Conservation (phyloP, 352 stramenopile genomes). For the Globisporangium spiculum region DNA sequence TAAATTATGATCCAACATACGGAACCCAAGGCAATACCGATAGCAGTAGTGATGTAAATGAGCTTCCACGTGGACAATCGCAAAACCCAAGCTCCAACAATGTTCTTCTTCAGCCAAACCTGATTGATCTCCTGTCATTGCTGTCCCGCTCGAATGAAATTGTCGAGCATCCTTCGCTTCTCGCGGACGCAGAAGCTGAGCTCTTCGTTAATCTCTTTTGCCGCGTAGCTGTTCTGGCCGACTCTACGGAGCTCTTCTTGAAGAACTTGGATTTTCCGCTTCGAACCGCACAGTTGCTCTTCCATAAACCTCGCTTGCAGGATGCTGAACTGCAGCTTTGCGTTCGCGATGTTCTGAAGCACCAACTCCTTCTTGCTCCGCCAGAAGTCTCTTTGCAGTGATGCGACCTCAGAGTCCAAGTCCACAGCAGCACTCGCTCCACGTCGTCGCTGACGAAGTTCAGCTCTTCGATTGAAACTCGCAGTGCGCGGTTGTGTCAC, state of each 20-base stretch:
- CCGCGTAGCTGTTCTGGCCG: background rate
- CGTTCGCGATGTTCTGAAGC: conserved; percentile 19
- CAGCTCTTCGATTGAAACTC: background rate
- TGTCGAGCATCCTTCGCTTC: conserved; percentile 12
- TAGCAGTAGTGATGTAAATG: background rate
- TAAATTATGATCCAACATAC: background rate
- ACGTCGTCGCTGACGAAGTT: background rate
- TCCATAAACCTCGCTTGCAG: conserved; percentile 20
- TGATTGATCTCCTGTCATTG: background rate
- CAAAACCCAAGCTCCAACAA: background rate
- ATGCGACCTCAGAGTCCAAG: background rate
- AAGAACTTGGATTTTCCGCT: conserved; percentile 23
- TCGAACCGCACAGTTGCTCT: conserved; percentile 21
- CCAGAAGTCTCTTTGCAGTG: conserved; percentile 21
- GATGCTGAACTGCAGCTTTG: conserved; percentile 23
- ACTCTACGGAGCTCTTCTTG: conserved; percentile 18
- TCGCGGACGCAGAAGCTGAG: conserved; percentile 20
- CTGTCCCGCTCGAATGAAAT: conserved; percentile 5
- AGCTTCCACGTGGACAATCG: background rate
- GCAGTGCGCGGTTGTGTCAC: background rate
- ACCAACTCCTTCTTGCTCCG: conserved; percentile 18
- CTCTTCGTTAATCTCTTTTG: conserved; percentile 12
- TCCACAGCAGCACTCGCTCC: background rate
- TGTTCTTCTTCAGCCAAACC: background rate
- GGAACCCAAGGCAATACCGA: background rate